Percentiles rank a stretch among this genome's conserved stretches.
Conservation (phyloP, 2,329 filamentous ascomycete species). For the Geosmithia morbida region DNA sequence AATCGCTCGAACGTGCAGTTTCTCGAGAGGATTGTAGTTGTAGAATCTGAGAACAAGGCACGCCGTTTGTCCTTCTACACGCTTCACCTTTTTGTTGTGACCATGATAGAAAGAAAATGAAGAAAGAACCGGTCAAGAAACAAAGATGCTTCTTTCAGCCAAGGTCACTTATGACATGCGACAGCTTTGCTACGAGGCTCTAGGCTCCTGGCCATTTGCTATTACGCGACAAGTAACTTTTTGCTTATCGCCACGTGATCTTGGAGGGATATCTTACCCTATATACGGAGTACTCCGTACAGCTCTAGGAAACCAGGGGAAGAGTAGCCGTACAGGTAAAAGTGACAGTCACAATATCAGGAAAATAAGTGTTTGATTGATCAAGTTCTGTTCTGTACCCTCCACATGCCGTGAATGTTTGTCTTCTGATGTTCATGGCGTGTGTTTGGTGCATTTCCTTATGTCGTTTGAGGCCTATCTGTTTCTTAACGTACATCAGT, state of each 20-base stretch:
- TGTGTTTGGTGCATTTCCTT: no score
- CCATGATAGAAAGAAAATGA: neutral
- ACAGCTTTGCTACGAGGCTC: neutral
- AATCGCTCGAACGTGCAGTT: neutral
- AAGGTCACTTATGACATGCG: neutral
- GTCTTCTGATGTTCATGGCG: no score
- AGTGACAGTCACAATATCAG: no score
- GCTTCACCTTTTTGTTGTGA: neutral
- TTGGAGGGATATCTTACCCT: neutral
- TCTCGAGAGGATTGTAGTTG: neutral
- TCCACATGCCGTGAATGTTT: no score
- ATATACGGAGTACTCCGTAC: no score
- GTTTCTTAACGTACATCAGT: no score
- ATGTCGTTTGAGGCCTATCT: no score
- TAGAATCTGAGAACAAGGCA: neutral
- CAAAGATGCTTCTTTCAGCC: neutral
- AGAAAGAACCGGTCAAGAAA: neutral
- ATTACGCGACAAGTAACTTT: neutral
- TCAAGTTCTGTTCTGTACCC: no score
- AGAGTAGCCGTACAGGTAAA: no score
- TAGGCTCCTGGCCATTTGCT: neutral
- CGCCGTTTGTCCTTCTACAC: neutral
- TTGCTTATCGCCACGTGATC: neutral
- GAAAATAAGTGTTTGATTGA: no score
- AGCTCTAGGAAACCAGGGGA: no score